Percentiles rank a stretch among this genome's conserved stretches.
phyloP scores from a whole-genome alignment of 1,139 yeast genomes.

The Suhomyces taliae region DNA sequence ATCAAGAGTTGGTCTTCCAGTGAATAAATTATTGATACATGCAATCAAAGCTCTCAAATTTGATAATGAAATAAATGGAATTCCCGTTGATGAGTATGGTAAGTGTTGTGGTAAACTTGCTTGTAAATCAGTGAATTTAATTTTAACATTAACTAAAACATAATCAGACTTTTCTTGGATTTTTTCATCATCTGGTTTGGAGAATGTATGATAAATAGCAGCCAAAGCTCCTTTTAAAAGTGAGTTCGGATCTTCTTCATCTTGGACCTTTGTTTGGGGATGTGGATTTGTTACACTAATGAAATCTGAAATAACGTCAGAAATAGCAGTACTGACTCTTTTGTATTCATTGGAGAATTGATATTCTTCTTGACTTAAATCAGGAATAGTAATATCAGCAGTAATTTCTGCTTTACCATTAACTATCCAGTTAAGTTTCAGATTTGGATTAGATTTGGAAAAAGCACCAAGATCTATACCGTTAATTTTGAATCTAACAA shows the following conservation, averaged over 20 bases:
- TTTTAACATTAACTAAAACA: constrained; percentile 62
- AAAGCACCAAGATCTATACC: constrained; percentile 56
- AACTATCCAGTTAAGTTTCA: constrained; percentile 67
- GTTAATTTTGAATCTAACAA: constrained; percentile 63
- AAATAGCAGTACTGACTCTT: constrained; percentile 27
- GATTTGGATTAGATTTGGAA: constrained; percentile 33
- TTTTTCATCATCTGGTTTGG: constrained; percentile 15
- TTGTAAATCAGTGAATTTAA: constrained; percentile 60
- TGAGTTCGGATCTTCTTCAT: constrained; percentile 22
- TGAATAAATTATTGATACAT: constrained; percentile 45
- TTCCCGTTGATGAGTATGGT: constrained; percentile 55
- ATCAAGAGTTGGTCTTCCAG: constrained; percentile 8
- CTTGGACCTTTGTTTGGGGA: constrained; percentile 4
- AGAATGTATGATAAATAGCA: constrained; percentile 46
- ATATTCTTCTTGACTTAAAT: constrained; percentile 24
- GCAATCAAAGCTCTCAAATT: constrained; percentile 62
- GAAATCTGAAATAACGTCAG: constrained; percentile 30
- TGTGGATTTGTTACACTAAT: constrained; percentile 20
- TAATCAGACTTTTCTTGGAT: constrained; percentile 38
- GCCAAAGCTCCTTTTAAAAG: constrained; percentile 44
- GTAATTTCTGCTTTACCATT: constrained; percentile 68
- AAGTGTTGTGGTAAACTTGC: constrained; percentile 55
- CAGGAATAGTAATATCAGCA: constrained; percentile 71
- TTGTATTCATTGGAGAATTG: constrained; percentile 25
- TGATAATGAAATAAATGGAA: constrained; percentile 57